A percentile compares a stretch with the other conserved stretches of the same genome.
phyloP scores from a whole-genome alignment of 2,329 filamentous ascomycete genomes.

The Coniosporium tulheliwenetii region DNA sequence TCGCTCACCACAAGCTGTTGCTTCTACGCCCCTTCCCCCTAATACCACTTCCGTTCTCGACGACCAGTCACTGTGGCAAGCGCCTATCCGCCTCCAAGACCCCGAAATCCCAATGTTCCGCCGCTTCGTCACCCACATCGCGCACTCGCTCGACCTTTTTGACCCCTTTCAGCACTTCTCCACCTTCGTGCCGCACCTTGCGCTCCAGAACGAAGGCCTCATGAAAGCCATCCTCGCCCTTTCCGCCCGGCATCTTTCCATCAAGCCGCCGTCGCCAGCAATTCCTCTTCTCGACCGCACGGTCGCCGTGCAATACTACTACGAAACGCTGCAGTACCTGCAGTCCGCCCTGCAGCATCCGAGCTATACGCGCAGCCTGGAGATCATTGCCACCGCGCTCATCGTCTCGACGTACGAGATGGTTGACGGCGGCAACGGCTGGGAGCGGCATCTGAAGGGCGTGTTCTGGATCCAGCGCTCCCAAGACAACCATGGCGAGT shows the following conservation, averaged over 20 bases:
- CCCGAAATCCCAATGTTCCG: constrained; percentile 23
- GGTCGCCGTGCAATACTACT: constrained; percentile 37
- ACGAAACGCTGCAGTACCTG: constrained; percentile 46
- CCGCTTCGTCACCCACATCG: constrained; percentile 18
- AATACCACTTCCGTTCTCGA: constrained; percentile 9
- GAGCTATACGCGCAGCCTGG: constrained; percentile 40
- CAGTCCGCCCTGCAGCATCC: constrained; percentile 43
- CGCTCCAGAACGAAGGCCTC: constrained; percentile 37
- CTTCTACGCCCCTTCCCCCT: background rate
- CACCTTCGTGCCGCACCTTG: constrained; percentile 20
- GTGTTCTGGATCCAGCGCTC: constrained; percentile 52
- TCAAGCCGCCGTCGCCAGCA: constrained; percentile 15
- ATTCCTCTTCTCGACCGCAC: constrained; percentile 13
- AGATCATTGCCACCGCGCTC: constrained; percentile 43
- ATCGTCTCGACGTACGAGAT: constrained; percentile 51
- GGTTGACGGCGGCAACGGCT: constrained; percentile 42
- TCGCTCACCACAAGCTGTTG: too few species aligned
- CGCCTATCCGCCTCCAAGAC: constrained; percentile 14
- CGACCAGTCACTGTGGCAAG: constrained; percentile 4
- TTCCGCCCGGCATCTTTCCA: constrained; percentile 34
- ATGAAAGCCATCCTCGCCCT: constrained; percentile 43
- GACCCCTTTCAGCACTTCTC: constrained; percentile 25
- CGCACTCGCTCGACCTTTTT: constrained; percentile 21
- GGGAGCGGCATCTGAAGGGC: constrained; percentile 48
- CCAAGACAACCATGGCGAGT: constrained; percentile 44